Percentiles rank a stretch among this genome's conserved stretches.
Conservation (phyloP, 495 filamentous ascomycete species). For the Penicillium paxilli region DNA sequence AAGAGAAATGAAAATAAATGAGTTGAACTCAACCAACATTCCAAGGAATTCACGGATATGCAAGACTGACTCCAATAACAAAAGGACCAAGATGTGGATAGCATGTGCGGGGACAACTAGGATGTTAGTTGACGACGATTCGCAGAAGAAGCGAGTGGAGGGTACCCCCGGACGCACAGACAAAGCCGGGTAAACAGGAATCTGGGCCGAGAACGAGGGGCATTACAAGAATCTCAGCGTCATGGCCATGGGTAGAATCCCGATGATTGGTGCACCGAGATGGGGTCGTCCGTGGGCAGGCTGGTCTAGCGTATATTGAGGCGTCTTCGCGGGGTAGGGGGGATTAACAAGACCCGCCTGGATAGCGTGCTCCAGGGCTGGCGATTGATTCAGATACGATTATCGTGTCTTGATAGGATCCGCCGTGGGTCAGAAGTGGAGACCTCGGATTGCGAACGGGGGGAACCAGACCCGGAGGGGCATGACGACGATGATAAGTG, state of each 20-base stretch:
- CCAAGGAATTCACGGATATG: background rate
- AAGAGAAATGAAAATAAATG: too few species aligned
- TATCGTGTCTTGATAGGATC: conserved; percentile 7
- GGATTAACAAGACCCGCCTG: background rate
- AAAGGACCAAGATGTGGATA: conserved; percentile 1
- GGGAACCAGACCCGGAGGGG: conserved; percentile 10
- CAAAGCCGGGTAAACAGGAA: conserved; percentile 11
- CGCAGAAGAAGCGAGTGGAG: background rate
- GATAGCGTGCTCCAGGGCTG: background rate
- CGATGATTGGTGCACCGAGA: conserved; percentile 12
- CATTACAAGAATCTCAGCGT: conserved; percentile 24
- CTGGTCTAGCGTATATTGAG: conserved; percentile 1
- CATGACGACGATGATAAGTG: conserved; percentile 20
- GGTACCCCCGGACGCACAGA: conserved; percentile 14
- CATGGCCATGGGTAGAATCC: conserved; percentile 11
- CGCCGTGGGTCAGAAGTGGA: conserved; percentile 11
- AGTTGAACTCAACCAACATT: background rate
- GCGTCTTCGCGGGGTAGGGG: background rate
- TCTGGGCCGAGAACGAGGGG: conserved; percentile 16
- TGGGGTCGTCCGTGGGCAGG: conserved; percentile 6
- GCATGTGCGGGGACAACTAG: conserved; percentile 3
- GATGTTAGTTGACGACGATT: background rate
- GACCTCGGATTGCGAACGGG: conserved; percentile 8
- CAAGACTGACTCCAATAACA: background rate
- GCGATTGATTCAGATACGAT: background rate